A percentile compares a stretch with the other conserved stretches of the same genome.
These are phyloP conservation scores for Wickerhamomyces subpelliculosus DNA, from an alignment of 805 yeast species.

Conservation along the genomic window DNA sequence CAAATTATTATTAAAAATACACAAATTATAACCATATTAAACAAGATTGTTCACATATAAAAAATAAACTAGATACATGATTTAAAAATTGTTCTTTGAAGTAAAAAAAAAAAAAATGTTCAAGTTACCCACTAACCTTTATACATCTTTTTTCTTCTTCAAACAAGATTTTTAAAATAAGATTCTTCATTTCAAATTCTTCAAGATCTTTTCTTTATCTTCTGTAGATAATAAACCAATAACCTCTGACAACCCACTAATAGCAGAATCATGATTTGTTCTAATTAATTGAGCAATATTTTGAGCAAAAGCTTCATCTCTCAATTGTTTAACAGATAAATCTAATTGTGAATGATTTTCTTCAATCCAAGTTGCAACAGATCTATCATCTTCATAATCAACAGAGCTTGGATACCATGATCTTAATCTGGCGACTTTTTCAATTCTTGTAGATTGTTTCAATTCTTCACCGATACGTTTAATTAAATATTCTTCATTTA, in stretches of 20 bases:
- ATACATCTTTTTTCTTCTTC: no score
- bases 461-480: conserved; percentile 63
- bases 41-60: no score
- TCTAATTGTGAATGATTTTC: conserved; percentile 62
- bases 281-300: conserved; percentile 54
- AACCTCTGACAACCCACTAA: conserved; percentile 50
- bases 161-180: no score
- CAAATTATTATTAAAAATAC: no score
- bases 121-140: no score
- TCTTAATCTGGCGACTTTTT: conserved; percentile 79
- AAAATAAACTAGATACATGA: no score
- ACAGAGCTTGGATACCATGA: conserved; percentile 76
- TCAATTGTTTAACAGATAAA: conserved; percentile 52
- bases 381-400: conserved; percentile 65
- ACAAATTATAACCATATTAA: no score
- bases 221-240: conserved; percentile 44
- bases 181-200: conserved; percentile 27
- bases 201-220: conserved; percentile 41
- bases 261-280: conserved; percentile 44
- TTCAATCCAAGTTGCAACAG: conserved; percentile 82
- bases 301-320: conserved; percentile 59
- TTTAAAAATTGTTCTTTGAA: no score
- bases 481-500: conserved; percentile 85
- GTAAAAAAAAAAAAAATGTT: no score
- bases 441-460: conserved; percentile 58